These are phyloP conservation scores for Coemansia sp. DNA, from an alignment of 192 early-diverging fungal species.

Conservation along the genomic window DNA sequence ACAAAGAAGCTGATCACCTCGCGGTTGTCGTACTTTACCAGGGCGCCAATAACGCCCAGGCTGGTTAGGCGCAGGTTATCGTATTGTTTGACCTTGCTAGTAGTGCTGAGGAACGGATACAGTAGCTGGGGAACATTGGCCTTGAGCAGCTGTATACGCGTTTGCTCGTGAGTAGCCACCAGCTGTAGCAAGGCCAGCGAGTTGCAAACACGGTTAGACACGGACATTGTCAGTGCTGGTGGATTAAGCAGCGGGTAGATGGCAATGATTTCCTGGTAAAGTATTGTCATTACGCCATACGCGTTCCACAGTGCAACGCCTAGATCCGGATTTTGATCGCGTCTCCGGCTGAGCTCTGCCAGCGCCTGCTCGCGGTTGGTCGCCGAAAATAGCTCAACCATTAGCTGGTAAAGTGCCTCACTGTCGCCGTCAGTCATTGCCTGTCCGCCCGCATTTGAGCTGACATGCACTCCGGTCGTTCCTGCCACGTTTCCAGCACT, in stretches of 20 bases:
- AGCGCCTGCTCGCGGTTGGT: constrained; percentile 83
- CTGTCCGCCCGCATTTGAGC: constrained; percentile 5
- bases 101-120: constrained; percentile 98
- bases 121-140: constrained; percentile 95
- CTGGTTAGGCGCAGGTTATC: constrained; percentile 94
- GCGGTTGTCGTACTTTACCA: constrained; percentile 97
- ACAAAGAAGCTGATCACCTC: constrained; percentile 95
- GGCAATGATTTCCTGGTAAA: constrained; percentile 94
- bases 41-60: constrained; percentile 92
- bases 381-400: constrained; percentile 81
- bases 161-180: constrained; percentile 92
- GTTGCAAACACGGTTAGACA: constrained; percentile 95
- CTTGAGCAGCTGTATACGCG: constrained; percentile 62
- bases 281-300: constrained; percentile 92
- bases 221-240: constrained; percentile 79
- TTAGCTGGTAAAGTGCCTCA: constrained; percentile 78
- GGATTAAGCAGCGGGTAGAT: constrained; percentile 91
- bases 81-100: constrained; percentile 90
- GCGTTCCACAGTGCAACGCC: constrained; percentile 98
- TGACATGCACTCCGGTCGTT: background rate
- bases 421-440: constrained; percentile 57
- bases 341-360: constrained; percentile 87
- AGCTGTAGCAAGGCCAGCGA: constrained; percentile 93
- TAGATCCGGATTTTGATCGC: constrained; percentile 93
- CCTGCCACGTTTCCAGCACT: background rate